These are phyloP conservation scores for Leptomonas pyrrhocoris DNA, from an alignment of 208 protist species.

Conservation along the genomic window DNA sequence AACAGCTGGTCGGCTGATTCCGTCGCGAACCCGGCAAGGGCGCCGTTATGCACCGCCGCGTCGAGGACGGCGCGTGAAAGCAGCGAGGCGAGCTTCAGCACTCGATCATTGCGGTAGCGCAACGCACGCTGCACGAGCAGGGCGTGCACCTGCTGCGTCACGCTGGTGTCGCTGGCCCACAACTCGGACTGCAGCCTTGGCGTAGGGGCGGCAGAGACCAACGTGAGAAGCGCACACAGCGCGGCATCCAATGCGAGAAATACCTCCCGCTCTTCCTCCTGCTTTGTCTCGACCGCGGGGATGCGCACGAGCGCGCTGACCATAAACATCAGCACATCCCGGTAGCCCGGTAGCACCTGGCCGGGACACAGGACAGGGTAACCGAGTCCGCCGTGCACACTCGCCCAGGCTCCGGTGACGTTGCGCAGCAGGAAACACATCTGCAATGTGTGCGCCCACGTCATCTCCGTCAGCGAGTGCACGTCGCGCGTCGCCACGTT, in stretches of 20 bases:
- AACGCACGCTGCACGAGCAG: slow-evolving; percentile 73
- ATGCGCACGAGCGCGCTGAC: slow-evolving; percentile 55
- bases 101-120: slow-evolving; percentile 47
- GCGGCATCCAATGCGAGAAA: slow-evolving; percentile 54
- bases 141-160: slow-evolving; percentile 76
- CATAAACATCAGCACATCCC: slow-evolving; percentile 57
- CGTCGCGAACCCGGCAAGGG: slow-evolving; percentile 35
- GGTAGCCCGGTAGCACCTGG: slow-evolving; percentile 33
- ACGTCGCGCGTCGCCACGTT: slow-evolving; percentile 50
- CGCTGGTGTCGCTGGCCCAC: slow-evolving; percentile 46
- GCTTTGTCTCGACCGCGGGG: slow-evolving; percentile 29
- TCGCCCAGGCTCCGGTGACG: slow-evolving; percentile 59
- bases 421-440: slow-evolving; percentile 56
- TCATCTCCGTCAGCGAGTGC: slow-evolving; percentile 41
- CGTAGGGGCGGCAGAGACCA: slow-evolving; percentile 51
- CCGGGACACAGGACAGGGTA: slow-evolving; percentile 18
- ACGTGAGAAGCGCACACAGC: slow-evolving; percentile 48
- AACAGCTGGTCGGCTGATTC: slow-evolving; percentile 78
- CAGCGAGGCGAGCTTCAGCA: slow-evolving; percentile 65
- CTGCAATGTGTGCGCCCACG: slow-evolving; percentile 64
- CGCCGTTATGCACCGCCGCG: slow-evolving; percentile 23
- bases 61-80: slow-evolving; percentile 68
- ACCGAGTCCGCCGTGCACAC: slow-evolving; percentile 59
- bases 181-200: slow-evolving; percentile 47
- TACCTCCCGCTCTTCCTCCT: slow-evolving; percentile 21